Evolutionary conservation across 306 rosid genomes (phyloP).

Genomic region (Cucurbita maxima): DNA sequence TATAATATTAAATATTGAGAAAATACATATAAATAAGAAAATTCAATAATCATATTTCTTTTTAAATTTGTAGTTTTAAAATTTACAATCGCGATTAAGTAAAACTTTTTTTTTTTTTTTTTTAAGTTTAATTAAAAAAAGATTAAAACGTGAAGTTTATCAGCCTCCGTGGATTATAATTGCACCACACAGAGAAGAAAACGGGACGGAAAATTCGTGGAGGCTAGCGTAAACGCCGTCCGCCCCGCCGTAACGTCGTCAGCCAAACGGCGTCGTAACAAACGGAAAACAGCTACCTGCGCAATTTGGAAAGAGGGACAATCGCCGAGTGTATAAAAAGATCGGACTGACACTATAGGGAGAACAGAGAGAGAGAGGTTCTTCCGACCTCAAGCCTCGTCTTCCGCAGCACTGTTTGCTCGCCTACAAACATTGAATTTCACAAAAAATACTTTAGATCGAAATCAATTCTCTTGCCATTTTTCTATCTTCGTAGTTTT

Average conservation of each 20-base stretch:
- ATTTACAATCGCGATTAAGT: too few species aligned
- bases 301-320: not conserved
- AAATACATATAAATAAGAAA: too few species aligned
- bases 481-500: slow-evolving; percentile 5
- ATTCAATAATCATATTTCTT: too few species aligned
- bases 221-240: not conserved
- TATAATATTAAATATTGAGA: too few species aligned
- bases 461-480: slow-evolving; percentile 8
- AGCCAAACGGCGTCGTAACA: not conserved
- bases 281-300: slow-evolving; percentile 16
- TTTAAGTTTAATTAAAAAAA: not conserved
- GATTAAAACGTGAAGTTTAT: not conserved
- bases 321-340: slow-evolving; percentile 1
- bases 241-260: slow-evolving; percentile 5
- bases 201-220: slow-evolving; percentile 22
- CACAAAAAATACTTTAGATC: not conserved
- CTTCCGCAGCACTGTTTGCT: slow-evolving; percentile 33
- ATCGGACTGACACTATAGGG: not conserved
- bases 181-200: not conserved
- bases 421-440: slow-evolving; percentile 17
- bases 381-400: slow-evolving; percentile 31
- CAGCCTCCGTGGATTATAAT: not conserved
- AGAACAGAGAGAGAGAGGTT: slow-evolving; percentile 6
- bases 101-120: not conserved
- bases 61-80: not conserved